Percentiles rank a stretch among this genome's conserved stretches.
Evolutionary conservation across 2,329 filamentous ascomycete genomes (phyloP).

Genomic region (Aspergillus carbonarius): DNA sequence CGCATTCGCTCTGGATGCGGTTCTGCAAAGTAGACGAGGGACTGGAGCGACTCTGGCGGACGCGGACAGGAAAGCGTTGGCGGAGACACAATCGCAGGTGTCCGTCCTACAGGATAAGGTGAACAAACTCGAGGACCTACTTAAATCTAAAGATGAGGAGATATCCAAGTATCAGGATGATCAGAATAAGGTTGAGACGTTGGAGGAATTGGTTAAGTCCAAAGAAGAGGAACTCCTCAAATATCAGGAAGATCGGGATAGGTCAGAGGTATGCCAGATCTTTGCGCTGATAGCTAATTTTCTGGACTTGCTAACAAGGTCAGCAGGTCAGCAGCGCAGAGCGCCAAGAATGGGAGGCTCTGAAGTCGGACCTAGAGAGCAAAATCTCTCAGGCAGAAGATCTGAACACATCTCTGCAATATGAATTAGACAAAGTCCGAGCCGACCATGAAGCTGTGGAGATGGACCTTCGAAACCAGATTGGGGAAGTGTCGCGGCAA

Average conservation of each 20-base stretch:
- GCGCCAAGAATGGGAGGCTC: constrained; percentile 67
- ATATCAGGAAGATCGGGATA: constrained; percentile 59
- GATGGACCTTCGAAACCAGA: constrained; percentile 61
- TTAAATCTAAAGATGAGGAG: constrained; percentile 71
- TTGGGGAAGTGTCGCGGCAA: constrained; percentile 47
- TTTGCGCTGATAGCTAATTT: not conserved
- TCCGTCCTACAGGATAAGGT: constrained; percentile 72
- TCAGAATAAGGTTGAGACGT: constrained; percentile 56
- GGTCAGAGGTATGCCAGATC: constrained; percentile 42
- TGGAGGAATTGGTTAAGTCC: constrained; percentile 68
- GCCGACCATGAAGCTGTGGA: constrained; percentile 66
- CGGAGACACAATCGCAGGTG: constrained; percentile 79
- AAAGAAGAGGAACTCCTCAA: constrained; percentile 70
- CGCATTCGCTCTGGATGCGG: constrained; percentile 61
- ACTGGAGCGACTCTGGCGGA: constrained; percentile 52
- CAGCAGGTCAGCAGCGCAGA: constrained; percentile 55
- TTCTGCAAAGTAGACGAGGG: constrained; percentile 45
- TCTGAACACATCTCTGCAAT: constrained; percentile 75
- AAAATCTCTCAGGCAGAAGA: constrained; percentile 72
- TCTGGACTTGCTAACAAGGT: constrained; percentile 7
- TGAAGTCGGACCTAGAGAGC: constrained; percentile 67
- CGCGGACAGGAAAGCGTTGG: constrained; percentile 69
- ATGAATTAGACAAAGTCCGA: constrained; percentile 73
- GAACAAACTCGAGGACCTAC: constrained; percentile 65
- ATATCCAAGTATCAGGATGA: constrained; percentile 62